Evolutionary conservation across 805 yeast genomes (phyloP), one percentile per base, ranked within the genome.

Genomic region (Lachancea dasiensis): DNA sequence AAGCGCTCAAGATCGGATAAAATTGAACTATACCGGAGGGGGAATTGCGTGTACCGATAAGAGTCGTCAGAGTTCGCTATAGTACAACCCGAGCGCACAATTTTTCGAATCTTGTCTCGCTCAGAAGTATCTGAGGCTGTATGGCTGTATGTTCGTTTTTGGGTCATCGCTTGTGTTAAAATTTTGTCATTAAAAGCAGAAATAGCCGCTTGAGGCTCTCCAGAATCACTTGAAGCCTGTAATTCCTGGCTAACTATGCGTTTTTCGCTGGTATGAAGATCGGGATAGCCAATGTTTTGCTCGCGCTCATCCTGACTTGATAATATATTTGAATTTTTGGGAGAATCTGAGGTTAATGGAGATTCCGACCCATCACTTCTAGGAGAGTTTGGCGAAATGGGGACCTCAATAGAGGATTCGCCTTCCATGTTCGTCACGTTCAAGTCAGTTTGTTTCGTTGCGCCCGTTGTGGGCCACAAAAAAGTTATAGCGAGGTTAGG

Each of bases 1-100:
- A 54, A 46, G 0, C 56, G 56, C 22, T 71, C 76, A 21, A 83
- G 63, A 10, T 79, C 72, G 17, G 61, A 54, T 4, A 67, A 52
- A 13, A 78, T 65, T 32, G 65, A 69, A 3, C 30, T 26, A 22
- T 6, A 17, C 7, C 21, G 31, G 14, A 36, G 34, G 13, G n/a
- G 13, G 21, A 36, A 29, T 6, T 19, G 27, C 19, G 24, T 29
- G 14, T 30, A 36, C 10, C 26, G 26, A 20, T 15, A 30, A 11
- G 33, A 30, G 8, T 20, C 25, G 3, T 23, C 17, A 8, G 11
- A 6, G n/a, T 5, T 9, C 4, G 25, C 13, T 10, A 30, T 19
- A n/a, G 24, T 15, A 7, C 15, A 13, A 11, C n/a, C 7, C 10
- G 5, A 11, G 17, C 8, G 8, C 13, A 20, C 8, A 7, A 6